These are phyloP conservation scores for Sarocladium brachiariae DNA, from an alignment of 2,329 filamentous ascomycete species.

Conservation along the genomic window DNA sequence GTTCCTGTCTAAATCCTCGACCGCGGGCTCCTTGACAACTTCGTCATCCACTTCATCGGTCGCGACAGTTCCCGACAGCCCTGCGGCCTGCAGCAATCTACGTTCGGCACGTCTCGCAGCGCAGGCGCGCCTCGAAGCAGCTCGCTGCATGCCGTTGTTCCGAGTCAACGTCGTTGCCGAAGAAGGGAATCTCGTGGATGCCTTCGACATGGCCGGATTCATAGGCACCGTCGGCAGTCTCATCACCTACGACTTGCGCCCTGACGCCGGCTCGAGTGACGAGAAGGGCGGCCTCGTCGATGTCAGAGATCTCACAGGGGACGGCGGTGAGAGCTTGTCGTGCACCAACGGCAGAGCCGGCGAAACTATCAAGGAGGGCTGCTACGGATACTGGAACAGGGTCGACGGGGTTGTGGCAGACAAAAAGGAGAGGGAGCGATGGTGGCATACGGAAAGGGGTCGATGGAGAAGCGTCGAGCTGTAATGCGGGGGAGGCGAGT, in stretches of 20 bases:
- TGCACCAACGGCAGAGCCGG: conserved; percentile 15
- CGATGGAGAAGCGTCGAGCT: conserved; percentile 31
- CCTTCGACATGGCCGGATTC: conserved; percentile 52
- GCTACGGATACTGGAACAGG: conserved; percentile 41
- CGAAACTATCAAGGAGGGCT: conserved; percentile 27
- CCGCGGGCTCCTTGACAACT: conserved; percentile 25
- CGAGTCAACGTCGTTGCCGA: conserved; percentile 51
- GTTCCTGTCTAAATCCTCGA: conserved; percentile 28
- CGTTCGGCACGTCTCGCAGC: conserved; percentile 52
- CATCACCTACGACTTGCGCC: conserved; percentile 53
- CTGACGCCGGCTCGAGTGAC: conserved; percentile 50
- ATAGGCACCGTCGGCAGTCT: conserved; percentile 52
- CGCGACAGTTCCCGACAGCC: conserved; percentile 11
- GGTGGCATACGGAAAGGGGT: conserved; percentile 44
- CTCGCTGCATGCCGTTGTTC: conserved; percentile 46
- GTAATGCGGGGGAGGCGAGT: too few species aligned
- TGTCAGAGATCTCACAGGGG: conserved; percentile 41
- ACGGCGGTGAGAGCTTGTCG: conserved; percentile 37
- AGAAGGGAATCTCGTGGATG: conserved; percentile 42
- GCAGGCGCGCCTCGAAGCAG: conserved; percentile 56
- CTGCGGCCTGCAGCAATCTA: conserved; percentile 37
- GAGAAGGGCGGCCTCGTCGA: conserved; percentile 50
- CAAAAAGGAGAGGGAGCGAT: conserved; percentile 41
- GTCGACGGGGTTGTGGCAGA: conserved; percentile 30
- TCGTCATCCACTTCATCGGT: conserved; percentile 8